Conservation (phyloP, 148 eudicot species). For the Dianthus caryophyllus region DNA sequence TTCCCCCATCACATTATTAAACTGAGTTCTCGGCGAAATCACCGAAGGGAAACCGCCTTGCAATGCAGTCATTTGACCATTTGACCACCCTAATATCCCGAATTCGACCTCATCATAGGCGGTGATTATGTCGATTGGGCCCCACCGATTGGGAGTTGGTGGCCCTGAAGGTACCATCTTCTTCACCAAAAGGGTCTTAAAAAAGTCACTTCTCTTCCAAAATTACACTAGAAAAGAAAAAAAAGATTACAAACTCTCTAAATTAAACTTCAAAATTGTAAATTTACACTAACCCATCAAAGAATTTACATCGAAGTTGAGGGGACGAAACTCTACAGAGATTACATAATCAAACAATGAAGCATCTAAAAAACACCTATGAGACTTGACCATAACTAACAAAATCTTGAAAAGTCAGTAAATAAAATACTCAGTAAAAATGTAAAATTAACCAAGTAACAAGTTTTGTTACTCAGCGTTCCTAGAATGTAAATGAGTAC, state of each 20-base stretch:
- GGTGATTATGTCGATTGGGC: constrained; percentile 60
- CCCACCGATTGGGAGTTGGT: constrained; percentile 75
- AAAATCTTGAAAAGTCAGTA: constrained; percentile 25
- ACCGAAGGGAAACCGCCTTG: constrained; percentile 64
- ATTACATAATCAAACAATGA: constrained; percentile 21
- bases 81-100: constrained; percentile 75
- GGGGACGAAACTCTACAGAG: constrained; percentile 30
- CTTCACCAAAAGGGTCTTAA: constrained; percentile 10
- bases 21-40: constrained; percentile 65
- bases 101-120: constrained; percentile 68
- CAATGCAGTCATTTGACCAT: constrained; percentile 55
- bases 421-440: constrained; percentile 24
- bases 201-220: constrained; percentile 19
- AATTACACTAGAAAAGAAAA: background rate
- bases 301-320: constrained; percentile 21
- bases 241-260: constrained; percentile 26
- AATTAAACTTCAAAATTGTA: constrained; percentile 24
- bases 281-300: constrained; percentile 19
- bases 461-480: constrained; percentile 34
- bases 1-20: constrained; percentile 66
- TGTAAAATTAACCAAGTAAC: constrained; percentile 32
- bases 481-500: constrained; percentile 29
- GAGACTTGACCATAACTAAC: constrained; percentile 28
- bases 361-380: constrained; percentile 28
- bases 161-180: constrained; percentile 90